A percentile compares a stretch with the other conserved stretches of the same genome.
phyloP scores from a whole-genome alignment of 345 rosid genomes.

The Kandelia obovata region DNA sequence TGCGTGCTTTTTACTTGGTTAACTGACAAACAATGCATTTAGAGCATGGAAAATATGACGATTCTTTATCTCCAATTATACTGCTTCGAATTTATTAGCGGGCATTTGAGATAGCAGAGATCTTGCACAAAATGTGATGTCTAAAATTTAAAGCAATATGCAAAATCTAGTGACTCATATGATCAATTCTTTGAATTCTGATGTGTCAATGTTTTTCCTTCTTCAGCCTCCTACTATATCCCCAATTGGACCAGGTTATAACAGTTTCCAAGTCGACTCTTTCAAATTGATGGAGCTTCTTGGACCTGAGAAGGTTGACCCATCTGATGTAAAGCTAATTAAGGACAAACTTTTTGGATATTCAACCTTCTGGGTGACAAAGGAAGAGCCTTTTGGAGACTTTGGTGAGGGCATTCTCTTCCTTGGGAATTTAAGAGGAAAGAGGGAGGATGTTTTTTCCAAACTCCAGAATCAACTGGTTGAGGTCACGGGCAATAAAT shows the following conservation, averaged over 20 bases:
- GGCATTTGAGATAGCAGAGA: too few relatives aligned
- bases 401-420: conserved; percentile 84
- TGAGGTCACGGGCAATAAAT: conserved; percentile 65
- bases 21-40: too few relatives aligned
- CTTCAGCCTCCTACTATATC: conserved; percentile 60
- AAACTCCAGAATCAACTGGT: conserved; percentile 66
- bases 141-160: not conserved
- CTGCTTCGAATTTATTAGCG: too few relatives aligned
- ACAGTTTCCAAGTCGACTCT: conserved; percentile 81
- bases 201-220: conserved; percentile 16
- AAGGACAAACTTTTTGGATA: conserved; percentile 86
- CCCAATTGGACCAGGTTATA: conserved; percentile 62
- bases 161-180: not conserved
- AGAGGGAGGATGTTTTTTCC: conserved; percentile 73
- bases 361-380: conserved; percentile 91
- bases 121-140: not conserved
- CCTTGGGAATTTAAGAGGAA: conserved; percentile 83
- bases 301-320: conserved; percentile 93
- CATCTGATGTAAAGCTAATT: conserved; percentile 71
- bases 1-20: too few relatives aligned
- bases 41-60: too few relatives aligned
- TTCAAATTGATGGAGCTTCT: conserved; percentile 93
- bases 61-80: too few relatives aligned
- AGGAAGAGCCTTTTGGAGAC: conserved; percentile 97
- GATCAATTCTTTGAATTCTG: conserved; percentile 8